Base-by-base conservation (phyloP, 768 basidiomycete species). In the Grammothele lineata region DNA sequence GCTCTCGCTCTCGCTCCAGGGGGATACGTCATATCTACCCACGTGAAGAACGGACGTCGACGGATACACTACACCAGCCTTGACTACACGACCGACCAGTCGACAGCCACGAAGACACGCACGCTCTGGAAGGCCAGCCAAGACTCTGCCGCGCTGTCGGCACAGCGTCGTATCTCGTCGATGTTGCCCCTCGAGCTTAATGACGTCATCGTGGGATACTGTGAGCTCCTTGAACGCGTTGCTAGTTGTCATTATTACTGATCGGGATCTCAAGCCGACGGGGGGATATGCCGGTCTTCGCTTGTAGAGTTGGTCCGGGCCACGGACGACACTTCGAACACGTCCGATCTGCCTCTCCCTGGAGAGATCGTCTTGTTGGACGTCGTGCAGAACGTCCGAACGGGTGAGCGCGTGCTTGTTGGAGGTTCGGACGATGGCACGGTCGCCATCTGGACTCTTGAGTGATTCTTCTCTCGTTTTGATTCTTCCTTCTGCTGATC, bases 371-470 rank as follows among this genome's bases (percentile, higher is more conserved):
- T 73, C 25, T 62, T 67, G 9, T 63, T 92, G 25, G 77, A 83
- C 56, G 53, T 75, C 15, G 71, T 80, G 8, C 72, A 76, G 40
- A 83, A 85, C 53, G 67, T 70, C 15, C 62, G 80, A 30, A 85
- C 81, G 1, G 75, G 74, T 30, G 80, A 87, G 50, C 74, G 66
- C 15, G 76, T 80, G 25, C 67, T 94, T 14, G 66, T 90, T 12
- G 90, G 86, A 12, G 89, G 91, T 2, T 77, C 75, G 0, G 84
- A 87, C 47, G 87, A 90, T 56, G 92, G 92, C 3, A 81, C 83
- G 0, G 73, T 93, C 21, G 80, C 78, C 0, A 70, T 90, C 45
- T 93, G 89, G 90, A 70, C 75, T 2, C 53, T 77, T 6, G 74
- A 72, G 89, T 91, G 60, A 45, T 79, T 60, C 19, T 26, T 3